phyloP scores from a whole-genome alignment of 2,329 filamentous ascomycete species.

The Microthyrium microscopicum region DNA sequence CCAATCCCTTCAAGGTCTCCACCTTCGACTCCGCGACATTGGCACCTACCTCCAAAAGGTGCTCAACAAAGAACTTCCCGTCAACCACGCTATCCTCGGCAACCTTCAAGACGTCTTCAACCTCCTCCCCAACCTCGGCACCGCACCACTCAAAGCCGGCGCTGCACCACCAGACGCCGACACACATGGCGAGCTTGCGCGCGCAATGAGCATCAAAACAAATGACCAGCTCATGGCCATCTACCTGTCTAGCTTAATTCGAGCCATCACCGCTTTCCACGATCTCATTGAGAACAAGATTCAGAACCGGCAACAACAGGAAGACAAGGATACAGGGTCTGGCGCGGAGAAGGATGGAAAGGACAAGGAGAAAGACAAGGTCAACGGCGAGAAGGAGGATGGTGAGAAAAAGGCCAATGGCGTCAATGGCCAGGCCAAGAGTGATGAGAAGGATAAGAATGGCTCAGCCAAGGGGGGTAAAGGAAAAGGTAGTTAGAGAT shows the following conservation, averaged over 20 bases:
- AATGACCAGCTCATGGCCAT: constrained; percentile 99
- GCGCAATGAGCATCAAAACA: constrained; percentile 96
- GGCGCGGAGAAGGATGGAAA: constrained; percentile 36
- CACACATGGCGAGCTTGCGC: constrained; percentile 57
- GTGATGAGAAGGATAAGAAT: constrained; percentile 37
- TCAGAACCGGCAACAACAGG: constrained; percentile 91
- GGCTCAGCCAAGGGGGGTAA: constrained; percentile 34
- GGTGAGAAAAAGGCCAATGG: constrained; percentile 29
- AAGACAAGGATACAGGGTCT: constrained; percentile 74
- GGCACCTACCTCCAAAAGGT: constrained; percentile 93
- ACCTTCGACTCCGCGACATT: constrained; percentile 87
- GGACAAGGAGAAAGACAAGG: constrained; percentile 40
- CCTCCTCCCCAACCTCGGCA: constrained; percentile 85
- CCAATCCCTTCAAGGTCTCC: constrained; percentile 89
- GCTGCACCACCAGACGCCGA: constrained; percentile 32
- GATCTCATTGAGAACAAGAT: constrained; percentile 99
- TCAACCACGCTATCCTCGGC: constrained; percentile 93
- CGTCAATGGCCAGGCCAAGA: constrained; percentile 33
- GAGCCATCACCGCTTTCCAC: constrained; percentile 96
- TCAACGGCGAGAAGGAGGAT: constrained; percentile 44
- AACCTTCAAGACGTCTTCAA: constrained; percentile 99
- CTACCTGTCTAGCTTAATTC: constrained; percentile 89
- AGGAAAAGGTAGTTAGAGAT: constrained; percentile 2
- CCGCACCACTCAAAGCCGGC: constrained; percentile 44
- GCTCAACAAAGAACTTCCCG: constrained; percentile 74